These are phyloP conservation scores for Hemileccinum impolitum DNA, from an alignment of 768 basidiomycete species.

Conservation along the genomic window DNA sequence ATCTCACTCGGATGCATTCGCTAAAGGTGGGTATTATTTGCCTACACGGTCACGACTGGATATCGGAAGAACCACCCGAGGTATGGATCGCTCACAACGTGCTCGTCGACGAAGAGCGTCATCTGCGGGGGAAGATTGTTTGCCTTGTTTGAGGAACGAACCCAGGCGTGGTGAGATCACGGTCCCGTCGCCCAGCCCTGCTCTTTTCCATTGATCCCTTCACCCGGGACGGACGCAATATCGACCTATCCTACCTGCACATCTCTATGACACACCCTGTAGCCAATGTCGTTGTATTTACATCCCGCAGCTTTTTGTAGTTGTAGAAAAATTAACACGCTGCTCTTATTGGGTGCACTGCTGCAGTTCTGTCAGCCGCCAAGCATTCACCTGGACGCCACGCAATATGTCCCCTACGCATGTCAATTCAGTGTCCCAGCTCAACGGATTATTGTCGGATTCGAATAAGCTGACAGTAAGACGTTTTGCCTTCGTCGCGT, in stretches of 20 bases:
- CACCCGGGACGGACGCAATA: too few relatives aligned
- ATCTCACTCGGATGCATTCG: slow-evolving; percentile 22
- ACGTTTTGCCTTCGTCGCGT: neutral
- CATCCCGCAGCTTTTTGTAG: too few relatives aligned
- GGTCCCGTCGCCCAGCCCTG: neutral
- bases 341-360: neutral
- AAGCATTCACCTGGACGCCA: neutral
- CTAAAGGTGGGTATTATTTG: slow-evolving; percentile 13
- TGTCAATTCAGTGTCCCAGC: slow-evolving; percentile 58
- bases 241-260: neutral
- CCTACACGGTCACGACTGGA: slow-evolving; percentile 12
- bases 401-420: slow-evolving; percentile 57
- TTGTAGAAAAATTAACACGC: too few relatives aligned
- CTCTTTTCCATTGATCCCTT: slow-evolving; percentile 1
- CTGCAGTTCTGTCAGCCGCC: neutral
- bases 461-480: slow-evolving; percentile 65
- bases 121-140: slow-evolving; percentile 41
- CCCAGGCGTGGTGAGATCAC: neutral
- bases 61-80: neutral
- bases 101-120: slow-evolving; percentile 42
- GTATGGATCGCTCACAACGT: slow-evolving; percentile 11
- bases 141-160: slow-evolving; percentile 4
- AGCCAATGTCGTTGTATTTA: neutral
- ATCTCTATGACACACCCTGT: neutral
- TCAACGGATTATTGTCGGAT: slow-evolving; percentile 55